Evolutionary conservation across 441 rosid species (phyloP).

Genomic region (Populus hybrid): DNA sequence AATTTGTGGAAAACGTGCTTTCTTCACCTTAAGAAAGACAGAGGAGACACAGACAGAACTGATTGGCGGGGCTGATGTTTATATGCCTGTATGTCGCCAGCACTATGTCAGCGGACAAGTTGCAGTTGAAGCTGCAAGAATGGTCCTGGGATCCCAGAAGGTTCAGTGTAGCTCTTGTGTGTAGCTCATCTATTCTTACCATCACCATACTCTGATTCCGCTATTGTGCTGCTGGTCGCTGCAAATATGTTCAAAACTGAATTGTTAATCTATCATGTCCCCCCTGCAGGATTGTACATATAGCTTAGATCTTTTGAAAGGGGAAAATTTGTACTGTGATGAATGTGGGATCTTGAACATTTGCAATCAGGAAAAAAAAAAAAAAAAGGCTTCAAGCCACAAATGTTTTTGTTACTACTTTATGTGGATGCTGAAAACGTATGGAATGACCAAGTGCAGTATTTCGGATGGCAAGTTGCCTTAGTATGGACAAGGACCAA

Average conservation of each 20-base stretch:
- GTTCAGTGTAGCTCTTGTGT: conserved; percentile 28
- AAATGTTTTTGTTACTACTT: background rate
- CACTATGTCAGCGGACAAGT: conserved; percentile 70
- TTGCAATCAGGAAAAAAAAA: background rate
- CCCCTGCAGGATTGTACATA: background rate
- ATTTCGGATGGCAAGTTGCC: background rate
- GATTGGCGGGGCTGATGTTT: conserved; percentile 70
- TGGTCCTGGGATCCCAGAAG: conserved; percentile 46
- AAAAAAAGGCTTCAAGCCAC: background rate
- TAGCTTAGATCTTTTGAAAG: background rate
- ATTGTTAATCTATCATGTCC: background rate
- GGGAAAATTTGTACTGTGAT: background rate
- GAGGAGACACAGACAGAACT: conserved; percentile 55
- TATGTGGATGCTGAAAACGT: background rate
- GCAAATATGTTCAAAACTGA: background rate
- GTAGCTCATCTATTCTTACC: conserved; percentile 11
- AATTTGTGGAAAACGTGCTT: conserved; percentile 63
- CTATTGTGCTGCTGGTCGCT: background rate
- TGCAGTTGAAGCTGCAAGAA: conserved; percentile 61
- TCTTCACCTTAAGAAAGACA: conserved; percentile 73
- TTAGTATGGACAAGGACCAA: background rate
- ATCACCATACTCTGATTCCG: background rate
- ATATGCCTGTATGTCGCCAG: conserved; percentile 78
- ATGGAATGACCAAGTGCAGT: background rate
- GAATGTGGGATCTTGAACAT: background rate